These are phyloP conservation scores for Kodamaea fungicola DNA, from an alignment of 1,139 yeast species.

Conservation along the genomic window DNA sequence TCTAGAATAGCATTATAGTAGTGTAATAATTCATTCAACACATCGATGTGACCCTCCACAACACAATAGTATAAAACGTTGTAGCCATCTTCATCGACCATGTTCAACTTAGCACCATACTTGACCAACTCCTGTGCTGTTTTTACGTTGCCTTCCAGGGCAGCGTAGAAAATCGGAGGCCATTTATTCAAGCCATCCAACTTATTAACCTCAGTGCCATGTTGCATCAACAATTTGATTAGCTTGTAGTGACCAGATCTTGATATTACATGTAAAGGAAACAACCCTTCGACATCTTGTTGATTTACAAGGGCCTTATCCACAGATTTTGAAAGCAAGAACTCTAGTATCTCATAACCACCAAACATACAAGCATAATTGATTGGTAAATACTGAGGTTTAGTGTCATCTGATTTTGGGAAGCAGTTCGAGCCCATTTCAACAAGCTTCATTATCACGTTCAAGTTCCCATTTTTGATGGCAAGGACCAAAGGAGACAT, in stretches of 20 bases:
- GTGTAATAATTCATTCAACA: slow-evolving; percentile 60
- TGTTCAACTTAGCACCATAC: slow-evolving; percentile 66
- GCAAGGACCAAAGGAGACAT: slow-evolving; percentile 81
- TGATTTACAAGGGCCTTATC: slow-evolving; percentile 36
- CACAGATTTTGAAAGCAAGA: slow-evolving; percentile 39
- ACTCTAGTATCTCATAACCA: slow-evolving; percentile 64
- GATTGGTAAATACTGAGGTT: slow-evolving; percentile 70
- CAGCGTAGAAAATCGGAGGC: slow-evolving; percentile 92
- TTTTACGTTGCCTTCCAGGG: slow-evolving; percentile 74
- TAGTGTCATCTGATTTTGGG: slow-evolving; percentile 48
- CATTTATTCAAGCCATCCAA: slow-evolving; percentile 84
- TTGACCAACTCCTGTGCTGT: slow-evolving; percentile 70
- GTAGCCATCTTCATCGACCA: slow-evolving; percentile 80
- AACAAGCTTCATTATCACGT: slow-evolving; percentile 42
- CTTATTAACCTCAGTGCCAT: slow-evolving; percentile 78
- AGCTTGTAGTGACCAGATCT: slow-evolving; percentile 74
- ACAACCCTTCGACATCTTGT: slow-evolving; percentile 82
- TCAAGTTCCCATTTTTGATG: slow-evolving; percentile 64
- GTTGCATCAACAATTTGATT: slow-evolving; percentile 61
- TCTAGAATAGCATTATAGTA: slow-evolving; percentile 14
- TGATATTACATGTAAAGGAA: slow-evolving; percentile 86
- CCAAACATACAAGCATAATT: slow-evolving; percentile 90
- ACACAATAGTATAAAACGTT: slow-evolving; percentile 87
- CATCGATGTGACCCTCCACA: slow-evolving; percentile 87
- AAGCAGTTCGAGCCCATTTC: slow-evolving; percentile 54